Evolutionary conservation across 768 basidiomycete species (phyloP), one percentile per base, ranked within the genome.

Genomic region (Boletus patriciae): DNA sequence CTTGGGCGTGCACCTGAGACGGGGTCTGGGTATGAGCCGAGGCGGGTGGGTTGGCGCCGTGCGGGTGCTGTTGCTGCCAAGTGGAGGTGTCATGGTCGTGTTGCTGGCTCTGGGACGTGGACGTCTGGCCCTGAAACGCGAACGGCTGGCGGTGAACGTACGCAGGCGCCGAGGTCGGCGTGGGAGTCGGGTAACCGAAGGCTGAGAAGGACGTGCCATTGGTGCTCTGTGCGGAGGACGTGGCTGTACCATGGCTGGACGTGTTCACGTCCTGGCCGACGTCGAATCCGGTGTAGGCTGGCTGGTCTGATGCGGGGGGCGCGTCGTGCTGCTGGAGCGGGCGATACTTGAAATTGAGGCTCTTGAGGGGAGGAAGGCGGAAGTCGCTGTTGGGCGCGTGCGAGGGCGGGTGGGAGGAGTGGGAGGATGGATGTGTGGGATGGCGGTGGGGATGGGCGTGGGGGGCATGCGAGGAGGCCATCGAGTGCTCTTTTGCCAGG

Each of bases 351-450:
- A 90, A 88, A 68, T 87, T 85, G 67, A 90, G 78, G 66, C 87
- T 86, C 74, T 83, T 88, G 69, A 90, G 79, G 19, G 87, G 87
- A 0, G 88, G 88, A 6, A 88, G 79, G 38, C 85, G 84, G 63
- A 83, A 71, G 55, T 78, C 74, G 56, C 72, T 77, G 65, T 78
- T 48, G 25, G 25, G 25, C 25, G 5, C 25, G 25, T 25, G 25
- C 25, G 25, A 5, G 25, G 7, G 36, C 36, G 36, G 15, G 31
- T 31, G 7, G 7, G 31, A 11, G 16, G 60, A 46, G 55, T 62
- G 60, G 9, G 59, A 25, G 25, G 54, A 46, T 16, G 46, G 34
- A n/a, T 58, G 55, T 5, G 54, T 40, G 23, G 55, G 46, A 37
- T 63, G 61, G 47, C 66, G 64, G 27, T 62, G 61, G 9, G 59